Conservation (phyloP, 352 stramenopile species). For the Plasmopara viticola region DNA sequence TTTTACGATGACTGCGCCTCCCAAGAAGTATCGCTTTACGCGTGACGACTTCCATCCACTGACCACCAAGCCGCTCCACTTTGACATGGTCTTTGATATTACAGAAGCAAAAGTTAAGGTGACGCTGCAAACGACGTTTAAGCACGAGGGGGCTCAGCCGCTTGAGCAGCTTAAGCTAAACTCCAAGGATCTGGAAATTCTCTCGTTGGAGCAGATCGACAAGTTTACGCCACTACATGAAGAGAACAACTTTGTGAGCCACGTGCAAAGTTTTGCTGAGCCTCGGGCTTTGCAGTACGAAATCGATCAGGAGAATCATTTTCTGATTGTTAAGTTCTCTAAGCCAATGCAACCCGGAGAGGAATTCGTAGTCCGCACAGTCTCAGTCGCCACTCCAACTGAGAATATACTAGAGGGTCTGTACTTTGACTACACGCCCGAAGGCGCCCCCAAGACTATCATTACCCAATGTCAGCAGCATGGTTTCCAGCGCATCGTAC, state of each 20-base stretch:
- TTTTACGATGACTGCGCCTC: slow-evolving; percentile 3
- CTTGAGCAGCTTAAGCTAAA: slow-evolving; percentile 63
- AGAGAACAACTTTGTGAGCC: slow-evolving; percentile 45
- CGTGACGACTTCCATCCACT: slow-evolving; percentile 60
- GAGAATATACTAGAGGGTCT: slow-evolving; percentile 75
- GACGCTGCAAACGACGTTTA: slow-evolving; percentile 64
- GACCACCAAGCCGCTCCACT: slow-evolving; percentile 61
- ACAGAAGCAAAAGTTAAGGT: slow-evolving; percentile 51
- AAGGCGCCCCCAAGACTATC: slow-evolving; percentile 63
- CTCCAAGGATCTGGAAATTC: slow-evolving; percentile 65
- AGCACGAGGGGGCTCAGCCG: slow-evolving; percentile 32
- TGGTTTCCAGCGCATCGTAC: slow-evolving; percentile 72
- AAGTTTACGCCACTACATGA: slow-evolving; percentile 38
- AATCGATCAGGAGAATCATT: slow-evolving; percentile 64
- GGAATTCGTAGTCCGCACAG: slow-evolving; percentile 64
- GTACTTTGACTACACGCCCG: slow-evolving; percentile 74
- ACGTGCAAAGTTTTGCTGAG: slow-evolving; percentile 46
- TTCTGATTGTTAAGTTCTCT: slow-evolving; percentile 54
- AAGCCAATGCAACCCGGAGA: slow-evolving; percentile 46
- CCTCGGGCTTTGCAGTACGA: slow-evolving; percentile 39
- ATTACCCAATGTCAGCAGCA: slow-evolving; percentile 82
- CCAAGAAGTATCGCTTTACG: slow-evolving; percentile 72
- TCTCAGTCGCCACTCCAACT: slow-evolving; percentile 55
- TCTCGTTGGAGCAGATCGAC: slow-evolving; percentile 46
- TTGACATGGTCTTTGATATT: slow-evolving; percentile 81